Conservation (phyloP, 1,284 basidiomycete species). For the Schizophyllum amplum region DNA sequence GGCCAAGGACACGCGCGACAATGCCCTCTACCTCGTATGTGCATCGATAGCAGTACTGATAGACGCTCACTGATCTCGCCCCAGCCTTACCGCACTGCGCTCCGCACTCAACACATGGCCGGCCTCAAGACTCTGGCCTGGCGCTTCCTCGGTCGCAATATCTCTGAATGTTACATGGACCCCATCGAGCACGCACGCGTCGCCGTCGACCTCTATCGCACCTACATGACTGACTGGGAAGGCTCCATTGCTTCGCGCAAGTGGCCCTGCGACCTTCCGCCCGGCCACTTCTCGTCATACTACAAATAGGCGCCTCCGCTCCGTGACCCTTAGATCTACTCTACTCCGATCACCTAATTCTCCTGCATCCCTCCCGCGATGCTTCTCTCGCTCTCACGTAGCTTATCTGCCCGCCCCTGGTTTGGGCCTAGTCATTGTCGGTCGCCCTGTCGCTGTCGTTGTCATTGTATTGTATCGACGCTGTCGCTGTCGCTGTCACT, state of each 20-base stretch:
- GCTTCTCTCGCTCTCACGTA: too few species aligned
- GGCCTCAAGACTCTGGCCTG: conserved; percentile 72
- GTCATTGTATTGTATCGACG: too few species aligned
- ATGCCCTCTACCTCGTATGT: conserved; percentile 60
- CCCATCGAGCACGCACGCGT: conserved; percentile 73
- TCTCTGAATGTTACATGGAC: conserved; percentile 61
- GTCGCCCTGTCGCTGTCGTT: too few species aligned
- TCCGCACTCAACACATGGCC: conserved; percentile 53
- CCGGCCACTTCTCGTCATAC: conserved; percentile 70
- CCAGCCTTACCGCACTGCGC: conserved; percentile 61
- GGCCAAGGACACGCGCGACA: conserved; percentile 73
- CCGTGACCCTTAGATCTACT: too few species aligned
- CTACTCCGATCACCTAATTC: too few species aligned
- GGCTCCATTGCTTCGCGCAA: conserved; percentile 44
- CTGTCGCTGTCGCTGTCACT: too few species aligned
- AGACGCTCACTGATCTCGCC: not conserved
- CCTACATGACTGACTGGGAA: conserved; percentile 61
- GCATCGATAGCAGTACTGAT: conserved; percentile 6
- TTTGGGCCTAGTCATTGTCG: too few species aligned
- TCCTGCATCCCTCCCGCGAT: too few species aligned
- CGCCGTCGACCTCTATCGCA: conserved; percentile 68
- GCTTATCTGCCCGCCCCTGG: too few species aligned
- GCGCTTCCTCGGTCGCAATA: conserved; percentile 69
- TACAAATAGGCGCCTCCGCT: conserved; percentile 38
- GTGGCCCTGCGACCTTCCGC: conserved; percentile 72